A percentile compares a stretch with the other conserved stretches of the same genome.
Evolutionary conservation across 2,329 filamentous ascomycete species (phyloP).

Genomic region (Parasarocladium wereldwijsianum): DNA sequence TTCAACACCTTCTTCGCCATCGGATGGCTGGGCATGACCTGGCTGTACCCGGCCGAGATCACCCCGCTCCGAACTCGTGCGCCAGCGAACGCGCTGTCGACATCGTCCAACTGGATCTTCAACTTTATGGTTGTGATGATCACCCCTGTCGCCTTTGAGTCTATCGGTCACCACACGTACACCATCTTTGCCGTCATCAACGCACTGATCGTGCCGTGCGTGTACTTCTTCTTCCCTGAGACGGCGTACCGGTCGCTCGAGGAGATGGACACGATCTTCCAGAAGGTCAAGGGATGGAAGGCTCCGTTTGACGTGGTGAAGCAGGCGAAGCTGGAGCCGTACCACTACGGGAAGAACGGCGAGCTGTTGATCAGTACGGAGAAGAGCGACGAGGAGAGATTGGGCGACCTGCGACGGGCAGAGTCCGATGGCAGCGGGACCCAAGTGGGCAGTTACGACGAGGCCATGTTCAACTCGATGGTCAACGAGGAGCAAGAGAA

Average conservation of each 20-base stretch:
- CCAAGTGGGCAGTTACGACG: too few relatives aligned
- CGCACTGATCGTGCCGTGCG: slow-evolving; percentile 38
- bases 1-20: slow-evolving; percentile 44
- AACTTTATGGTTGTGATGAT: slow-evolving; percentile 52
- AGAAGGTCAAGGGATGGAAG: slow-evolving; percentile 31
- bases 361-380: slow-evolving; percentile 35
- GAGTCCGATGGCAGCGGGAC: too few relatives aligned
- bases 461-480: too few relatives aligned
- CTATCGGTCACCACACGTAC: slow-evolving; percentile 45
- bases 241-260: slow-evolving; percentile 49
- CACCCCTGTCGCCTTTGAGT: slow-evolving; percentile 41
- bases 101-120: slow-evolving; percentile 45
- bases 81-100: slow-evolving; percentile 41
- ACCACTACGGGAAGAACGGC: slow-evolving; percentile 43
- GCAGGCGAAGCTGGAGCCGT: slow-evolving; percentile 30
- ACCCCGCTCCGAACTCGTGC: slow-evolving; percentile 53
- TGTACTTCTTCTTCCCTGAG: slow-evolving; percentile 51
- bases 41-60: slow-evolving; percentile 53
- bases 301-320: slow-evolving; percentile 21
- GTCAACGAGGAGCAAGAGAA: too few relatives aligned
- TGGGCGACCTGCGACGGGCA: too few relatives aligned
- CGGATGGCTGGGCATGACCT: slow-evolving; percentile 43
- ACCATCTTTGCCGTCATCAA: slow-evolving; percentile 55
- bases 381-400: slow-evolving; percentile 24
- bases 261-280: slow-evolving; percentile 52